A percentile compares a stretch with the other conserved stretches of the same genome.
Conservation (phyloP, 495 filamentous ascomycete genomes). For the Cenococcum geophilum region DNA sequence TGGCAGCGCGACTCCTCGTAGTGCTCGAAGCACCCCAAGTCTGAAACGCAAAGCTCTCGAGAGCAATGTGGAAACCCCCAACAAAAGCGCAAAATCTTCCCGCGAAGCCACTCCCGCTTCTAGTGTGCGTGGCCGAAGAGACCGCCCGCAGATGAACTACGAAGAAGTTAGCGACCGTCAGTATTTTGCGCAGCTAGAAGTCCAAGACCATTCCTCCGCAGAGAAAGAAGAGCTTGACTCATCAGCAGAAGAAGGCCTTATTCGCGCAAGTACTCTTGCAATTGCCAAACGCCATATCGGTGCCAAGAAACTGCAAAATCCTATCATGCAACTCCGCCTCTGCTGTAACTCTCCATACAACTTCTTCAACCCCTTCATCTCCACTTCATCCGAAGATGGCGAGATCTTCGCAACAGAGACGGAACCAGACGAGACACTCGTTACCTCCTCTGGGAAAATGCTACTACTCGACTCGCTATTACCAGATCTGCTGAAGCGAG, state of each 20-base stretch:
- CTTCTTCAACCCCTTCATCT: conserved; percentile 83
- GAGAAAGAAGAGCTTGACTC: conserved; percentile 45
- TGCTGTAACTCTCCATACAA: conserved; percentile 92
- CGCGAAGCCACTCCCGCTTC: conserved; percentile 60
- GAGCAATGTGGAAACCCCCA: conserved; percentile 38
- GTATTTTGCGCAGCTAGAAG: conserved; percentile 57
- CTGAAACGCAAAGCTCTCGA: conserved; percentile 50
- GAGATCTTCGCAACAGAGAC: conserved; percentile 41
- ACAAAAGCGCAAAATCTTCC: conserved; percentile 70
- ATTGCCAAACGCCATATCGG: conserved; percentile 78
- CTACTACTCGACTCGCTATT: conserved; percentile 83
- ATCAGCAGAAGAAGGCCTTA: conserved; percentile 56
- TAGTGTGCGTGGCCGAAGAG: conserved; percentile 41
- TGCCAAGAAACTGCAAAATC: conserved; percentile 93
- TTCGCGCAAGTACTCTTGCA: conserved; percentile 65
- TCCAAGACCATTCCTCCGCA: conserved; percentile 28
- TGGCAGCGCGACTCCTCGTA: conserved; percentile 18
- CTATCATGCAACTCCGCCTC: conserved; percentile 84
- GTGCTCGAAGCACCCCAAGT: conserved; percentile 35
- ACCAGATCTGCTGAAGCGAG: conserved; percentile 62
- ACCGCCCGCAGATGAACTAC: conserved; percentile 53
- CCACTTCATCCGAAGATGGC: conserved; percentile 37
- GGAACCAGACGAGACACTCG: conserved; percentile 62
- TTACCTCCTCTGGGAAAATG: conserved; percentile 91
- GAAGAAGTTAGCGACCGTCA: conserved; percentile 69